These are phyloP conservation scores for Protostelium mycophagum DNA, from an alignment of 78 protist species.

Conservation along the genomic window DNA sequence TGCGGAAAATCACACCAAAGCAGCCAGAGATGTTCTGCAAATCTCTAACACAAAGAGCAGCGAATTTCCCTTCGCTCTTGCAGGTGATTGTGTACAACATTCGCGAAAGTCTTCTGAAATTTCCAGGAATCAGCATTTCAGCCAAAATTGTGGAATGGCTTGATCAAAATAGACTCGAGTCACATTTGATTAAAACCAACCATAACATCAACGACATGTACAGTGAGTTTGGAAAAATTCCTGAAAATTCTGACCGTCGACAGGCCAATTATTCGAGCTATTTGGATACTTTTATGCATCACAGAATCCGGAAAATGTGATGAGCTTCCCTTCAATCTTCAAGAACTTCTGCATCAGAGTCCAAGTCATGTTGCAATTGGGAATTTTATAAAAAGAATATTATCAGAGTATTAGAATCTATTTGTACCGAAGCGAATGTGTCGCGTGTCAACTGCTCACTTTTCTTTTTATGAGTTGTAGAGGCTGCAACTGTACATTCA, in stretches of 20 bases:
- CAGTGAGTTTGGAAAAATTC: not conserved
- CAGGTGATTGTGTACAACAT: not conserved
- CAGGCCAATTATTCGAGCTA: not conserved
- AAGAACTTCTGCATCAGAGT: not conserved
- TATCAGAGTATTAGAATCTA: no score
- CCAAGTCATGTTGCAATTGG: no score
- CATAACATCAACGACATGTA: not conserved
- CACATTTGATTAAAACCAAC: not conserved
- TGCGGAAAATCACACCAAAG: slow-evolving; percentile 31
- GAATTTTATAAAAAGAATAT: no score
- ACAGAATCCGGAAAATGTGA: not conserved
- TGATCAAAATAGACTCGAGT: not conserved
- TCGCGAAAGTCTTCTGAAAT: not conserved
- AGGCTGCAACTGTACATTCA: no score
- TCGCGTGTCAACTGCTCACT: no score
- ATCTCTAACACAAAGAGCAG: not conserved
- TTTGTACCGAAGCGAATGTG: no score
- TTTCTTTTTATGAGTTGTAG: no score
- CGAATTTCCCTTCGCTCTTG: not conserved
- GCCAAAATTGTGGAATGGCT: no score
- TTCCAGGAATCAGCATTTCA: not conserved
- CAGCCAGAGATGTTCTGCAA: not conserved
- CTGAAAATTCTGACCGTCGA: not conserved
- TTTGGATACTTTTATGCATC: not conserved
- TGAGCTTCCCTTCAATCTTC: not conserved